Evolutionary conservation across 768 basidiomycete genomes (phyloP), one percentile per base, ranked within the genome.

Genomic region (Agaricus sinodeliciosus): DNA sequence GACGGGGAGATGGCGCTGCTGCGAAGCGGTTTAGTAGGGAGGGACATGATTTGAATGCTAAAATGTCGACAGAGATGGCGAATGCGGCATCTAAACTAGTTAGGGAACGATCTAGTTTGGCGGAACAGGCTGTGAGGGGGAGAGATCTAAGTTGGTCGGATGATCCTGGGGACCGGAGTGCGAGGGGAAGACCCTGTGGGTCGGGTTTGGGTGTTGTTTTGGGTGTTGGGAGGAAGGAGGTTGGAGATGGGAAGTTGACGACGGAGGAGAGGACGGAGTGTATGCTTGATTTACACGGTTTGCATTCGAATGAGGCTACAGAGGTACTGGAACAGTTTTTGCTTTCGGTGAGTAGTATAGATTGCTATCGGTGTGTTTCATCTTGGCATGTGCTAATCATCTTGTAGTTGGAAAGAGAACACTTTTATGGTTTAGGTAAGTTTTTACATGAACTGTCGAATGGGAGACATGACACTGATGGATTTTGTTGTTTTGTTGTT

Each of bases 1-100:
- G 91, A 50, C 79, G 92, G 2, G 94, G 95, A 1, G 96, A 99
- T 59, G 95, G 95, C 2, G 93, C 94, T 0, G 87, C 90, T 0
- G 96, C 96, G 35, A 96, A 97, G 69, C 76, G 92, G 43, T 98
- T 95, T 71, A 90, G 87, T 57, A 75, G 90, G 39, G 94, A 98
- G 63, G 96, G 94, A 1, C 90, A 95, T 60, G 92, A 95, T 39
- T 71, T 96, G 55, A 98, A 98, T 62, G 82, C 81, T 40, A 89
- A 90, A 68, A 96, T 99, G 91, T 75, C 81, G 40, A 72, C 69
- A 22, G 96, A 97, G 72, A 90, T 93, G 77, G 77, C 79, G 8
- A 78, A 81, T 28, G 93, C 95, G 4, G 96, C 96, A 1, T 75
- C 75, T n/a, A 81, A 79, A 57, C 79, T 99, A 37, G 88, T 98